Conservation (phyloP, 2,329 filamentous ascomycete genomes). For the Aspergillus persii region DNA sequence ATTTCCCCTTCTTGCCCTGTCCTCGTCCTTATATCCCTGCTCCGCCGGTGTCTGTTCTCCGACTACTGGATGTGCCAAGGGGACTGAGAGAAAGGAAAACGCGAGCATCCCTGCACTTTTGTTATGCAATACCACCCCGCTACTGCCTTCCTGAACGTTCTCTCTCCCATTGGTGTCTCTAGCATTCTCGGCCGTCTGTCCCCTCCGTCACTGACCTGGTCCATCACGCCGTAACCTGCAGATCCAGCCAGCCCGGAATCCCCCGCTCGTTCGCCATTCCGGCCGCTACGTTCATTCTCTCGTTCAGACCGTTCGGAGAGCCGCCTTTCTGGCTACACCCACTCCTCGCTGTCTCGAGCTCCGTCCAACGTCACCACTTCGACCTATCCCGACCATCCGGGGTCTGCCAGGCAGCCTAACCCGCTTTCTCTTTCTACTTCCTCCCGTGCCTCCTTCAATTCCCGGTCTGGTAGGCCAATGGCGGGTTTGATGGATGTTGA, state of each 20-base stretch:
- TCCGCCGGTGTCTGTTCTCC: conserved; percentile 1
- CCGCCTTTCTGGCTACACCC: conserved; percentile 28
- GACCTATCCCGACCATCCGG: conserved; percentile 17
- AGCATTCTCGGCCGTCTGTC: not conserved
- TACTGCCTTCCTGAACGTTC: conserved; percentile 7
- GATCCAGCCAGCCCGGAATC: conserved; percentile 31
- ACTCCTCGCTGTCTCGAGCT: conserved; percentile 23
- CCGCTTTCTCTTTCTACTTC: conserved; percentile 25
- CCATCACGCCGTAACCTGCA: conserved; percentile 20
- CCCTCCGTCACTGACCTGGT: conserved; percentile 18
- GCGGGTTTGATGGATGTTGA: conserved; percentile 71
- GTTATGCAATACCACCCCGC: conserved; percentile 14
- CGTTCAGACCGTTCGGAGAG: conserved; percentile 31
- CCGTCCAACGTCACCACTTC: conserved; percentile 24
- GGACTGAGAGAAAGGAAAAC: conserved; percentile 6
- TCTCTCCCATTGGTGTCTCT: conserved; percentile 11
- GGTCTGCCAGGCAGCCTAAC: conserved; percentile 16
- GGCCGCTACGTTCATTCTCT: conserved; percentile 31
- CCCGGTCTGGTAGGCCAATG: conserved; percentile 47
- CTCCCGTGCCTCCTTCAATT: conserved; percentile 37
- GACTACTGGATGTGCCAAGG: conserved; percentile 9
- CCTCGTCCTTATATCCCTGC: conserved; percentile 6
- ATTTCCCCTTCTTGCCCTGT: not conserved
- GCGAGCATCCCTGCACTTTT: conserved; percentile 6
- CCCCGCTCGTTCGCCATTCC: conserved; percentile 32